Conservation (phyloP, 257 asterid species). For the Agastache rugosa region DNA sequence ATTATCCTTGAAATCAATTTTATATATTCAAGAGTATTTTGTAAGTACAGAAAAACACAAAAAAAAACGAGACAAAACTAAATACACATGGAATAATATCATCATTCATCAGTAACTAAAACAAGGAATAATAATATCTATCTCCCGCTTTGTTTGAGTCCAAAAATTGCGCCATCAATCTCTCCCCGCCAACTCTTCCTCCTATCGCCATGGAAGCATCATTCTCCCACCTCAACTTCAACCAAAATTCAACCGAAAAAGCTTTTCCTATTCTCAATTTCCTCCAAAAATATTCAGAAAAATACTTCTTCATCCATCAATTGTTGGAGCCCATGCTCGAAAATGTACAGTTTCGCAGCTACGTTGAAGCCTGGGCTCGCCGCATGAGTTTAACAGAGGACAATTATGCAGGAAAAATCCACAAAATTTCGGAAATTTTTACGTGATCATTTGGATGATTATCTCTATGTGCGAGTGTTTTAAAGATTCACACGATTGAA, state of each 20-base stretch:
- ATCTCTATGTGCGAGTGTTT: conserved; percentile 45
- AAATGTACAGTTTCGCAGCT: not conserved
- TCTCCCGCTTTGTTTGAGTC: conserved; percentile 37
- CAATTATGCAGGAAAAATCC: conserved; percentile 2
- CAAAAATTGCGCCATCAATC: conserved; percentile 61
- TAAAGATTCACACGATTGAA: conserved; percentile 50
- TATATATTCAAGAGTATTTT: too few relatives aligned
- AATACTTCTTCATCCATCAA: conserved; percentile 30
- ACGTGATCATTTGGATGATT: conserved; percentile 40
- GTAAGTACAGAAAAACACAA: too few relatives aligned
- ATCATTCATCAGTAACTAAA: not conserved
- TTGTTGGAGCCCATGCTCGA: conserved; percentile 30
- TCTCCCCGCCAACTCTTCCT: conserved; percentile 86
- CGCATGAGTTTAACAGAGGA: conserved; percentile 8
- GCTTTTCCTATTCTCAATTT: conserved; percentile 33
- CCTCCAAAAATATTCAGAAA: not conserved
- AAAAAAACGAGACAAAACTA: too few relatives aligned
- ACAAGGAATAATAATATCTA: conserved; percentile 23
- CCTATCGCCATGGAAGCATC: conserved; percentile 58
- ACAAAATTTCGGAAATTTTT: not conserved
- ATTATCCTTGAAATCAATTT: too few relatives aligned
- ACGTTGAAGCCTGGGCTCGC: conserved; percentile 31
- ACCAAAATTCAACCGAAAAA: conserved; percentile 43
- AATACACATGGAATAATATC: too few relatives aligned
- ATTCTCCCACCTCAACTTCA: conserved; percentile 47